Evolutionary conservation across 805 yeast species (phyloP), one percentile per base, ranked within the genome.

Genomic region (Candida vartiovaarae): DNA sequence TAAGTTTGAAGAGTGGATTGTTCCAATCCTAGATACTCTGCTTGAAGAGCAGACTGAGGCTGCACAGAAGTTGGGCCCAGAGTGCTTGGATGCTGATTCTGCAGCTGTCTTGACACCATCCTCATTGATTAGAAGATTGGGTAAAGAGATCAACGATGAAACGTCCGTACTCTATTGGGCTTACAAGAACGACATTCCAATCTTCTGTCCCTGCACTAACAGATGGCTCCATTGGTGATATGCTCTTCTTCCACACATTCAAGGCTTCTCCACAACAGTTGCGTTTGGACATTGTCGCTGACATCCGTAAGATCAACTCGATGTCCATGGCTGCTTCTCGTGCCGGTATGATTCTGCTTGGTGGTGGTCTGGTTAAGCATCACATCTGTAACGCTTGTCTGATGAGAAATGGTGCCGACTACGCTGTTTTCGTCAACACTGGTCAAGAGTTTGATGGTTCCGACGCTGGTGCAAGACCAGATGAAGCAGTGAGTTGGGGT

Each of bases 371-470:
- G 45, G 78, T 93, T 59, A 93, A 93, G 68, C 99, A 93, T 63
- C 99, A 93, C 62, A 93, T 93, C 55, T 90, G 95, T 57, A 93
- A 93, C 60, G 99, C 99, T 10, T 91, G 98, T 62, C 72, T 93
- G 55, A 93, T 93, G 99, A 84, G 99, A 72, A 95, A 93, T 57
- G 99, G 99, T 58, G 99, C 99, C 24, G 99, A 93, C 63, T 88
- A 82, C 61, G 98, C 99, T 5, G 96, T 93, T 20, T 93, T 78
- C 66, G 91, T 93, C 63, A 93, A 93, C 66, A 93, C 99, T 11
- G 99, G 96, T 38, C 98, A 93, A 68, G 99, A 93, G 63, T 93
- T 89, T 57, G 99, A 93, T 61, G 99, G 99, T 38, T 87, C 96
- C 25, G 99, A 93, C 65, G 98, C 99, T 8, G 99, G 99, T 52